A percentile compares a stretch with the other conserved stretches of the same genome.
Evolutionary conservation across 129 eudicot genomes (phyloP).

Genomic region (Chrysanthemum lavandulifolium): DNA sequence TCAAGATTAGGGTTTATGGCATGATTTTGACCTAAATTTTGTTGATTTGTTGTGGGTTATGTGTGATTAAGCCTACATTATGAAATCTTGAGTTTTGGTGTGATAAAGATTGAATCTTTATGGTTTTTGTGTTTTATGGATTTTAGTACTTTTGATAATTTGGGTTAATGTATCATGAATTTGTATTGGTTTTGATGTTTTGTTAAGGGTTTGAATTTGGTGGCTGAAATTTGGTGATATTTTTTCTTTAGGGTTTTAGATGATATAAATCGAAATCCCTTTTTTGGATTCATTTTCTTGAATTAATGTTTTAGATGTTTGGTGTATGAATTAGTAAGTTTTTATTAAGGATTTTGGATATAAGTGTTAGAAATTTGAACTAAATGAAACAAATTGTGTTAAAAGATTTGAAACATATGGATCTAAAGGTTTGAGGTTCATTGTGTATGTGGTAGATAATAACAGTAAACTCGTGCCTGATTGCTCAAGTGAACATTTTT

Average conservation of each 20-base stretch:
- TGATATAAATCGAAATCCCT: not conserved
- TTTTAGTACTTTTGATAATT: not conserved
- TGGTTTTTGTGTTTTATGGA: not conserved
- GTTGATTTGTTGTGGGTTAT: not conserved
- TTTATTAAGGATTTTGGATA: not conserved
- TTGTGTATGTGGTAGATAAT: too few species aligned
- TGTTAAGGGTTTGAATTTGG: too few species aligned
- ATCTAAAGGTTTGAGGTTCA: not conserved
- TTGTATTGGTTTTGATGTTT: slow-evolving; percentile 15
- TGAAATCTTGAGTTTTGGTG: slow-evolving; percentile 13
- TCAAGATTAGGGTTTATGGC: slow-evolving; percentile 1
- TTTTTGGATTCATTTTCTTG: not conserved
- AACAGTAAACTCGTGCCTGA: too few species aligned
- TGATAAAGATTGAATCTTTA: not conserved
- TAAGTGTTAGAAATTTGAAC: too few species aligned
- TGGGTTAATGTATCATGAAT: not conserved
- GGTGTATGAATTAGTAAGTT: not conserved
- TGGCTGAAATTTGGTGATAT: not conserved
- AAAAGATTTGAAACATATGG: not conserved
- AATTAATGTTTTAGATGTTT: slow-evolving; percentile 1
- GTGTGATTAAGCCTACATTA: slow-evolving; percentile 17
- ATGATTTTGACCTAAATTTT: slow-evolving; percentile 10
- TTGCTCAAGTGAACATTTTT: too few species aligned
- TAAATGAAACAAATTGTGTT: not conserved
- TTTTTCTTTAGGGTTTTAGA: slow-evolving; percentile 22